phyloP scores from a whole-genome alignment of 345 rosid species.

The Passiflora organensis region DNA sequence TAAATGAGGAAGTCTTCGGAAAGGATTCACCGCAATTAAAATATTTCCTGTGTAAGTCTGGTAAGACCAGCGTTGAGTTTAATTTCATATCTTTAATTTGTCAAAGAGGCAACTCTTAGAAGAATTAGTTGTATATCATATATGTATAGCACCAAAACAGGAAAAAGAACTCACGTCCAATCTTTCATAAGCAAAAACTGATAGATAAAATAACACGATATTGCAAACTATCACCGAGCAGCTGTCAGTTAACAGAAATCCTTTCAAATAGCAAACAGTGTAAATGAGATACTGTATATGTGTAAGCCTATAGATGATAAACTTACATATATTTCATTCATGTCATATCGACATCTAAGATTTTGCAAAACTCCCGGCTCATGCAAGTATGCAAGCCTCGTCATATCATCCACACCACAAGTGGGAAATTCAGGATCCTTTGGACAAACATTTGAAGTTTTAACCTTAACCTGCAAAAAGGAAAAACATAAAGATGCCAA shows the following conservation, averaged over 20 bases:
- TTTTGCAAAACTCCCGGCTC: slow-evolving; percentile 28
- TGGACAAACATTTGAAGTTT: slow-evolving; percentile 20
- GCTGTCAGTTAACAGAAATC: not conserved
- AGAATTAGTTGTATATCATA: not conserved
- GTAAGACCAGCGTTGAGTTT: slow-evolving; percentile 19
- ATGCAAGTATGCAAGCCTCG: slow-evolving; percentile 31
- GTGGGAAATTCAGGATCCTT: slow-evolving; percentile 29
- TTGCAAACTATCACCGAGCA: not conserved
- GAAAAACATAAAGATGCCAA: not conserved
- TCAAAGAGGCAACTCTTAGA: not conserved
- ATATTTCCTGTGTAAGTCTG: slow-evolving; percentile 96
- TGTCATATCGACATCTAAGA: slow-evolving; percentile 23
- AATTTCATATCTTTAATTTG: not conserved
- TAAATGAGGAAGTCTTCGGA: slow-evolving; percentile 83
- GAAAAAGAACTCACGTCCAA: not conserved
- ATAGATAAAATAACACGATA: not conserved
- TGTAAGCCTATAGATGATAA: too few relatives aligned
- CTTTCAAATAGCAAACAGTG: not conserved
- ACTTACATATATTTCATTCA: slow-evolving; percentile 32
- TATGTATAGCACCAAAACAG: too few relatives aligned
- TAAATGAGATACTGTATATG: too few relatives aligned
- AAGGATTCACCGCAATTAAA: slow-evolving; percentile 97
- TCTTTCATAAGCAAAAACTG: not conserved
- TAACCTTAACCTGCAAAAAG: slow-evolving; percentile 15
- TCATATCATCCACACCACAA: slow-evolving; percentile 31